Percentiles rank a stretch among this genome's conserved stretches.
These are phyloP conservation scores for Cicer judaicum DNA, from an alignment of 306 rosid genomes.

Conservation along the genomic window DNA sequence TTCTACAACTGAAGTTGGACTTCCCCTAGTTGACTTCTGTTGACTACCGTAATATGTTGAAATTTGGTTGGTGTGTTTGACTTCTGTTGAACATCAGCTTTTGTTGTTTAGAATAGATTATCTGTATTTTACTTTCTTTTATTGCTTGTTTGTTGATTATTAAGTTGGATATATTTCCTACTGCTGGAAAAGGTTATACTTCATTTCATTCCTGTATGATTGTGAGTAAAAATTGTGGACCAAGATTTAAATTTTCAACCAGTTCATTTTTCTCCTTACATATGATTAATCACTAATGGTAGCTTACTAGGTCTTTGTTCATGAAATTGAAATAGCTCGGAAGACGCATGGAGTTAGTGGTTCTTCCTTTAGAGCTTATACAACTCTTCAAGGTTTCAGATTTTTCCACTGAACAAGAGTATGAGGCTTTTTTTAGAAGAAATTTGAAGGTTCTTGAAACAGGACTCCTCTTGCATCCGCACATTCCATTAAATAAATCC, in stretches of 20 bases:
- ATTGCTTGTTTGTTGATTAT: slow-evolving; percentile 35
- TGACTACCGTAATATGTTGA: slow-evolving; percentile 18
- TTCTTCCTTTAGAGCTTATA: slow-evolving; percentile 87
- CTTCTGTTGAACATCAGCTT: no score
- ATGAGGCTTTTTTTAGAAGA: slow-evolving; percentile 82
- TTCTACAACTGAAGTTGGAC: slow-evolving; percentile 18
- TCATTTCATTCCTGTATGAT: slow-evolving; percentile 19
- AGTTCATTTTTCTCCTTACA: slow-evolving; percentile 16
- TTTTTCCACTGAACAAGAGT: slow-evolving; percentile 73
- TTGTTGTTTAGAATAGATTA: background rate
- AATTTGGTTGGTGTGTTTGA: slow-evolving; percentile 5
- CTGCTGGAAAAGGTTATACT: slow-evolving; percentile 5
- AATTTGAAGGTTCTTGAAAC: slow-evolving; percentile 83
- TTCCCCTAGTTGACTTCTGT: slow-evolving; percentile 32
- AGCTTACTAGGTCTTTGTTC: slow-evolving; percentile 47
- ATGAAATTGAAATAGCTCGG: slow-evolving; percentile 77
- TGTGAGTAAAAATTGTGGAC: slow-evolving; percentile 35
- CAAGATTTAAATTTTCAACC: slow-evolving; percentile 32
- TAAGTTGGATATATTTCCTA: slow-evolving; percentile 31
- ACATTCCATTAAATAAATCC: slow-evolving; percentile 66
- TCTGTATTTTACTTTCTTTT: slow-evolving; percentile 34
- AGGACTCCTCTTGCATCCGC: slow-evolving; percentile 77
- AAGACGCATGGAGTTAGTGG: slow-evolving; percentile 78
- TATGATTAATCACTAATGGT: slow-evolving; percentile 38
- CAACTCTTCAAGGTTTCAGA: slow-evolving; percentile 80